Evolutionary conservation across 2,329 filamentous ascomycete species (phyloP).

Genomic region (Sclerotinia borealis): DNA sequence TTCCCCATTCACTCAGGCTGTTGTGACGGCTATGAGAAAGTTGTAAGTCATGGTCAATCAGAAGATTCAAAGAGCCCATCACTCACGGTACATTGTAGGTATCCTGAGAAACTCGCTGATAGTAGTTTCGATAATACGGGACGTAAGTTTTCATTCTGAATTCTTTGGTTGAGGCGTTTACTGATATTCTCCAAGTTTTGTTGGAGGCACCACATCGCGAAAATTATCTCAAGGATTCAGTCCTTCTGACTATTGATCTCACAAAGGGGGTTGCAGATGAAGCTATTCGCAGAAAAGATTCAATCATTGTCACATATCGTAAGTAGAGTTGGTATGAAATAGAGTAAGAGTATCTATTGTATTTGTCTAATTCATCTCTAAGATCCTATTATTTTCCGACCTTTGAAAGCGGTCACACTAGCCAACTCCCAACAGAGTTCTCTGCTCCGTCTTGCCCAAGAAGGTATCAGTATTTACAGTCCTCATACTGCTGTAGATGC

Average conservation of each 20-base stretch:
- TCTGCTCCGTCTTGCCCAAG: constrained; percentile 72
- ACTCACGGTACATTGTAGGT: constrained; percentile 46
- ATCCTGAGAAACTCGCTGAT: constrained; percentile 84
- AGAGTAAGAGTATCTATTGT: neutral
- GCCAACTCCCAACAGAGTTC: constrained; percentile 81
- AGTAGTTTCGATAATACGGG: constrained; percentile 96
- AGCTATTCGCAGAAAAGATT: constrained; percentile 69
- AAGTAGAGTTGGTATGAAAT: constrained; percentile 29
- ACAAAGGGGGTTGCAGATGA: constrained; percentile 86
- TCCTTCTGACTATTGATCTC: constrained; percentile 82
- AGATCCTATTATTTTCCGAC: constrained; percentile 96
- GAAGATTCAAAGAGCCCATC: neutral
- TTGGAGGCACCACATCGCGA: constrained; percentile 62
- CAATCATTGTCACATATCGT: constrained; percentile 88
- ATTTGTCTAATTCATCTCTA: constrained; percentile 12
- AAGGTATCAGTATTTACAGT: constrained; percentile 90
- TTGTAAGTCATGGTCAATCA: constrained; percentile 50
- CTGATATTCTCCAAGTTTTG: constrained; percentile 44
- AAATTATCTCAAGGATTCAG: constrained; percentile 55
- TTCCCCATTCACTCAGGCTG: constrained; percentile 52
- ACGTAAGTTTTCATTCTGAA: constrained; percentile 34
- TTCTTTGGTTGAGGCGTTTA: neutral
- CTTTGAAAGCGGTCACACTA: constrained; percentile 81
- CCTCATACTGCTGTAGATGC: constrained; percentile 95
- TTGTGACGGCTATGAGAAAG: constrained; percentile 72